Conservation (phyloP, 1,139 yeast genomes). For the Kodamaea alishanica region DNA sequence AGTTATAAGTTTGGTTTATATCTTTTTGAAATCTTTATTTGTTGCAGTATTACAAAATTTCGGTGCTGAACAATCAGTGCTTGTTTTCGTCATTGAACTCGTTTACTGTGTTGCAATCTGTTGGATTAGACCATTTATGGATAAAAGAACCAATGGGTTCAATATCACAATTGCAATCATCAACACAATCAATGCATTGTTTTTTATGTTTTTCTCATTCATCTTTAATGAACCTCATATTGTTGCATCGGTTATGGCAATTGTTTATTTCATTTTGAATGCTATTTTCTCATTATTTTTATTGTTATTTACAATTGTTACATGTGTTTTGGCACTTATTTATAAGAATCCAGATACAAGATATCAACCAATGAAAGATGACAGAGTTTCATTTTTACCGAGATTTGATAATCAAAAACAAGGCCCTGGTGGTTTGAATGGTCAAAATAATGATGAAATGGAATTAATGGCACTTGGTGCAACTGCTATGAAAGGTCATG, state of each 20-base stretch:
- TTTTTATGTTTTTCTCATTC: slow-evolving; percentile 85
- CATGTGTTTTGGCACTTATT: slow-evolving; percentile 78
- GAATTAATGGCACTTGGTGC: slow-evolving; percentile 89
- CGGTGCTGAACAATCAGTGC: slow-evolving; percentile 78
- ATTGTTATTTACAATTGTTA: slow-evolving; percentile 78
- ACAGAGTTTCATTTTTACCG: slow-evolving; percentile 82
- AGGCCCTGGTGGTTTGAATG: slow-evolving; percentile 19
- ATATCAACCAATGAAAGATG: slow-evolving; percentile 96
- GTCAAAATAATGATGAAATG: slow-evolving; percentile 53
- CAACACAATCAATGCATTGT: slow-evolving; percentile 75
- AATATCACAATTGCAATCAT: slow-evolving; percentile 82
- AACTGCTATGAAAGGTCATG: slow-evolving; percentile 81
- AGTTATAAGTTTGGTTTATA: slow-evolving; percentile 57
- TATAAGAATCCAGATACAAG: slow-evolving; percentile 93
- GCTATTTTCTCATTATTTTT: slow-evolving; percentile 85
- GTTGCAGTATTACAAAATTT: slow-evolving; percentile 80
- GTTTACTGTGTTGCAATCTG: slow-evolving; percentile 61
- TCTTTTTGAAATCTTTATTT: slow-evolving; percentile 70
- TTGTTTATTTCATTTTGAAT: slow-evolving; percentile 84
- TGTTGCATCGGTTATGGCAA: slow-evolving; percentile 88
- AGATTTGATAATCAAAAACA: slow-evolving; percentile 53
- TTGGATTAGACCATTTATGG: slow-evolving; percentile 85
- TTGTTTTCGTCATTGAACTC: slow-evolving; percentile 73
- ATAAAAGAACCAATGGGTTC: slow-evolving; percentile 87
- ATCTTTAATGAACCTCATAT: slow-evolving; percentile 80